Conservation (phyloP, 371 early-diverging fungal genomes). For the Mortierella sp. region DNA sequence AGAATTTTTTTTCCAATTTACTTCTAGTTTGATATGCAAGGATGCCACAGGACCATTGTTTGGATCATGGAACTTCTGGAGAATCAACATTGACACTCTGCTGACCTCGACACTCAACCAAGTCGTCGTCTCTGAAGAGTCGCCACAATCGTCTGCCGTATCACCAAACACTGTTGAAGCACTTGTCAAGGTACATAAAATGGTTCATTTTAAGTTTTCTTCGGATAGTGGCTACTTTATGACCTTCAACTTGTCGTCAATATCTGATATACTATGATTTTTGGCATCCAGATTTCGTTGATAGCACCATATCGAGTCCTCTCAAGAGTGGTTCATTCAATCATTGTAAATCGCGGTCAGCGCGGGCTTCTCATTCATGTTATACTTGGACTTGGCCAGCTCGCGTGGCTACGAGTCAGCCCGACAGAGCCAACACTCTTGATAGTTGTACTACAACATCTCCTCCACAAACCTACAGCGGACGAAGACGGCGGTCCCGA, state of each 20-base stretch:
- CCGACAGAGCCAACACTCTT: constrained; percentile 22
- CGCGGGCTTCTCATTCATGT: constrained; percentile 28
- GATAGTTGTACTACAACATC: constrained; percentile 20
- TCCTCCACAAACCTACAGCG: constrained; percentile 12
- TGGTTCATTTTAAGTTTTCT: not conserved
- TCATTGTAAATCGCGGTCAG: constrained; percentile 47
- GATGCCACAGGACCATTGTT: constrained; percentile 36
- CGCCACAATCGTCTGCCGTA: not conserved
- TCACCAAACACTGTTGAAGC: constrained; percentile 28
- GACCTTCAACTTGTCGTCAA: too few relatives aligned
- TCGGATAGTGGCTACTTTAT: not conserved
- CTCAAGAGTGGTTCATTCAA: constrained; percentile 22
- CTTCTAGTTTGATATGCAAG: constrained; percentile 24
- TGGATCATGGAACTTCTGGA: constrained; percentile 49
- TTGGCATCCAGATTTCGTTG: constrained; percentile 32
- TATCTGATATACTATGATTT: not conserved
- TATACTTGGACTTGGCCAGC: constrained; percentile 32
- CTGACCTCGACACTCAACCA: constrained; percentile 48
- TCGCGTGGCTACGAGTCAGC: constrained; percentile 33
- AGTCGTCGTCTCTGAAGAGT: constrained; percentile 27
- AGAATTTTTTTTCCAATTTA: too few relatives aligned
- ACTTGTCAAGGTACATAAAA: constrained; percentile 31
- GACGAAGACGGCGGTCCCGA: not conserved
- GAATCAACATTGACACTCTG: constrained; percentile 32
- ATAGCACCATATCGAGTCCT: constrained; percentile 51